Evolutionary conservation across 192 early-diverging fungal species (phyloP).

Genomic region (Linnemannia elongata): DNA sequence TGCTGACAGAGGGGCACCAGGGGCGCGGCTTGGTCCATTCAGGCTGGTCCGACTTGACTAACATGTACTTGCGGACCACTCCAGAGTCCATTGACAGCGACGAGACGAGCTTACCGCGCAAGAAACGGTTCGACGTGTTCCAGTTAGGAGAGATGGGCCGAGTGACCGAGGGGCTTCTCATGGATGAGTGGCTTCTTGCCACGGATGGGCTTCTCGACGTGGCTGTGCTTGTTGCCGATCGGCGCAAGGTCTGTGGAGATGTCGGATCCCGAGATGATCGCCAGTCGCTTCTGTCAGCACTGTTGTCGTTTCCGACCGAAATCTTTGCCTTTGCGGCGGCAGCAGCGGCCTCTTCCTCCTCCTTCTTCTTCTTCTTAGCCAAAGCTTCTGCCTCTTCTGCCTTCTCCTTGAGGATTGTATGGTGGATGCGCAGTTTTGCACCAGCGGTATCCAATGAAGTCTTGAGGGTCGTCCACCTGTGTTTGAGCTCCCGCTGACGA

Average conservation of each 20-base stretch:
- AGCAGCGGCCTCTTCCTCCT: background rate
- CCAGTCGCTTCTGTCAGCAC: constrained; percentile 16
- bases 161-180: background rate
- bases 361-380: constrained; percentile 22
- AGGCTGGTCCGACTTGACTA: constrained; percentile 38
- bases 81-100: constrained; percentile 42
- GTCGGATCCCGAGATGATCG: background rate
- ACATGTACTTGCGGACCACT: constrained; percentile 36
- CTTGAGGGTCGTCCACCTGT: constrained; percentile 47
- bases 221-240: background rate
- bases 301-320: constrained; percentile 23
- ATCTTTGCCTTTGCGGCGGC: constrained; percentile 25
- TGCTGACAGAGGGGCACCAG: constrained; percentile 39
- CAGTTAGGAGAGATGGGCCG: constrained; percentile 14
- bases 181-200: background rate
- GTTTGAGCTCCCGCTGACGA: constrained; percentile 31
- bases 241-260: constrained; percentile 12
- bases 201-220: constrained; percentile 13
- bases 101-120: constrained; percentile 35
- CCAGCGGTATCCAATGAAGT: constrained; percentile 36
- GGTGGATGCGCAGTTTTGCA: constrained; percentile 31
- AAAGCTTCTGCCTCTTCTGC: constrained; percentile 7
- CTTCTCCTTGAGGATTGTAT: constrained; percentile 25
- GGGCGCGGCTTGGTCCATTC: constrained; percentile 27
- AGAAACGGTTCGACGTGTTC: constrained; percentile 21